These are phyloP conservation scores for Sporobolomyces roseus DNA, from an alignment of 768 basidiomycete genomes.

Conservation along the genomic window DNA sequence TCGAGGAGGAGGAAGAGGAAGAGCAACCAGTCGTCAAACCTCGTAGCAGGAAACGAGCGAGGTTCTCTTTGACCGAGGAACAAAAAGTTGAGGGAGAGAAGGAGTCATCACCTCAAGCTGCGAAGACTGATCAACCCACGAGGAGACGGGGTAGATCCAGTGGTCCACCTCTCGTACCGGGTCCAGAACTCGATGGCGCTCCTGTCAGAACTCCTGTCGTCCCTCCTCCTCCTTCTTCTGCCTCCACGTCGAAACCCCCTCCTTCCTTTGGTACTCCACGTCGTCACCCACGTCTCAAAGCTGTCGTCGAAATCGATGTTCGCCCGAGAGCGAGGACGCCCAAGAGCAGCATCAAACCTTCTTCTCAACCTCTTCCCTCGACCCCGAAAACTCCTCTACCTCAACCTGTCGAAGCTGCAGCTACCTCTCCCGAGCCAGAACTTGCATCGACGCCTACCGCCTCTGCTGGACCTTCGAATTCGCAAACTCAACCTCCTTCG, in stretches of 20 bases:
- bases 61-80: neutral
- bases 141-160: conserved; percentile 5
- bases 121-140: neutral
- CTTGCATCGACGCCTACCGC: neutral
- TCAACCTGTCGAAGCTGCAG: neutral
- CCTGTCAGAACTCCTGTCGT: neutral
- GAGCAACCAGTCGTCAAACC: neutral
- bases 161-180: conserved; percentile 7
- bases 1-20: neutral
- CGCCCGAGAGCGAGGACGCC: too few species aligned
- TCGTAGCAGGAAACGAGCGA: conserved; percentile 5
- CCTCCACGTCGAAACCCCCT: neutral
- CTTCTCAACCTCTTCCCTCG: neutral
- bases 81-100: too few species aligned
- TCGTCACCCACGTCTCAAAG: neutral
- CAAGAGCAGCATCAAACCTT: too few species aligned
- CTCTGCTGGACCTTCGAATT: neutral
- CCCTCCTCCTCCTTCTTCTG: neutral
- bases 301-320: neutral
- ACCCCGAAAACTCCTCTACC: neutral
- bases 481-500: conserved; percentile 16
- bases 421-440: neutral
- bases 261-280: neutral
- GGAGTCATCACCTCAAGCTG: too few species aligned
- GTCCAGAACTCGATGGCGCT: conserved; percentile 13